A percentile compares a stretch with the other conserved stretches of the same genome.
Conservation (phyloP, 441 rosid genomes). For the Mallotus repandus region DNA sequence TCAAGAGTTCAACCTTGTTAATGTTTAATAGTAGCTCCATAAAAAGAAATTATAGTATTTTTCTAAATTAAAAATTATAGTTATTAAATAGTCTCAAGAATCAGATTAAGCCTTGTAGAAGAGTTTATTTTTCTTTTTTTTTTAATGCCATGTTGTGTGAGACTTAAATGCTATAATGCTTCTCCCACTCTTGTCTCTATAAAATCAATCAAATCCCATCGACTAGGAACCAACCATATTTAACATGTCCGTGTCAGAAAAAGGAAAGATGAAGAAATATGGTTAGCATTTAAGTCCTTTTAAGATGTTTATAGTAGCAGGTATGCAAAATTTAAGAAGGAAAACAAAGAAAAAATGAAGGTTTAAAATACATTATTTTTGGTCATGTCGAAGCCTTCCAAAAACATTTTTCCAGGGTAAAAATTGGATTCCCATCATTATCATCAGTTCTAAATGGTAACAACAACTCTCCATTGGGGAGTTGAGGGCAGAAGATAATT, state of each 20-base stretch:
- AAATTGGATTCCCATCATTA: slow-evolving; percentile 2
- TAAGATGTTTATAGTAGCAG: neutral
- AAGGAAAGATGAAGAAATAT: neutral
- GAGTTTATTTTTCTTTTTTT: too few relatives aligned
- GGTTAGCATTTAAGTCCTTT: slow-evolving; percentile 3
- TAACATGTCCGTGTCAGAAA: too few relatives aligned
- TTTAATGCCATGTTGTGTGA: too few relatives aligned
- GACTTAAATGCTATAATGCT: neutral
- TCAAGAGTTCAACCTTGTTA: too few relatives aligned
- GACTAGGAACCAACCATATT: too few relatives aligned
- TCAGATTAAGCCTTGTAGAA: too few relatives aligned
- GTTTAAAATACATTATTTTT: neutral
- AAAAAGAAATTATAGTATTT: too few relatives aligned
- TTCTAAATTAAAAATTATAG: too few relatives aligned
- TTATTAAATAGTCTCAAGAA: too few relatives aligned
- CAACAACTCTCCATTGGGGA: neutral
- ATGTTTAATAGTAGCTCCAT: too few relatives aligned
- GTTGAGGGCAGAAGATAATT: neutral
- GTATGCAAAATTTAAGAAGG: neutral
- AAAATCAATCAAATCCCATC: neutral
- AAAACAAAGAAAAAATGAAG: too few relatives aligned
- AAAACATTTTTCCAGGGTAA: neutral
- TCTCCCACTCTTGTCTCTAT: neutral
- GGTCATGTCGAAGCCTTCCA: neutral
- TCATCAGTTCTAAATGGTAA: neutral